Percentiles rank a stretch among this genome's conserved stretches.
Evolutionary conservation across 1,139 yeast genomes (phyloP).

Genomic region (Wickerhamomyces sp.): DNA sequence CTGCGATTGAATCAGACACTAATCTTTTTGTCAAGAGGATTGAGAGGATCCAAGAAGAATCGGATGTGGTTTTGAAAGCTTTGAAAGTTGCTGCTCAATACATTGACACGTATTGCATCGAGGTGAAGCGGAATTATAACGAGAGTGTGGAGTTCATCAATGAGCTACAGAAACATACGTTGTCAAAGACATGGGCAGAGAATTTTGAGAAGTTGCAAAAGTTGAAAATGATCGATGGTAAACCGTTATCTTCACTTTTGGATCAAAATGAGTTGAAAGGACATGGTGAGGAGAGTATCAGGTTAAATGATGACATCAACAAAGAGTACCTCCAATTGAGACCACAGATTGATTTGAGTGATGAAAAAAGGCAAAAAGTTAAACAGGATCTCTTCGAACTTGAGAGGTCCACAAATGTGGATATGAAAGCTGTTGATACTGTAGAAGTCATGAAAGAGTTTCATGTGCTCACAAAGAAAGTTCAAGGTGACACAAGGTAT

Average conservation of each 20-base stretch:
- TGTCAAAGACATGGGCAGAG: slow-evolving; percentile 43
- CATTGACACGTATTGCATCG: slow-evolving; percentile 44
- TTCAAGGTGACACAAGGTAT: slow-evolving; percentile 20
- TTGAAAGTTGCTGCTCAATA: slow-evolving; percentile 55
- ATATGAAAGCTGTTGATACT: slow-evolving; percentile 9
- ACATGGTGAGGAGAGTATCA: slow-evolving; percentile 25
- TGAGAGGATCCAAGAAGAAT: slow-evolving; percentile 22
- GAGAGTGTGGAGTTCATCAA: slow-evolving; percentile 43
- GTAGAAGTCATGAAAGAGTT: slow-evolving; percentile 13
- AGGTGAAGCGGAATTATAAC: slow-evolving; percentile 48
- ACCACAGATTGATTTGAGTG: slow-evolving; percentile 23
- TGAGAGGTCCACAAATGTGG: slow-evolving; percentile 12
- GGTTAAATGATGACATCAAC: slow-evolving; percentile 23
- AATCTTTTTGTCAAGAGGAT: slow-evolving; percentile 28
- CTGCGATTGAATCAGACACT: slow-evolving; percentile 43
- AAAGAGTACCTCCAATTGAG: slow-evolving; percentile 23
- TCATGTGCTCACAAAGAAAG: slow-evolving; percentile 12
- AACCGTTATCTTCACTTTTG: slow-evolving; percentile 27
- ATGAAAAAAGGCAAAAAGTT: slow-evolving; percentile 10
- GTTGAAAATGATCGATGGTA: slow-evolving; percentile 30
- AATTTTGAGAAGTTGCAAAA: slow-evolving; percentile 37
- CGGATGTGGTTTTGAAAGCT: slow-evolving; percentile 40
- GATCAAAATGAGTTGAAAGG: slow-evolving; percentile 23
- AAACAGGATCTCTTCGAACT: slow-evolving; percentile 13
- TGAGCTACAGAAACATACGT: slow-evolving; percentile 41